These are phyloP conservation scores for Ceratobasidium sp. DNA, from an alignment of 1,284 basidiomycete species.

Conservation along the genomic window DNA sequence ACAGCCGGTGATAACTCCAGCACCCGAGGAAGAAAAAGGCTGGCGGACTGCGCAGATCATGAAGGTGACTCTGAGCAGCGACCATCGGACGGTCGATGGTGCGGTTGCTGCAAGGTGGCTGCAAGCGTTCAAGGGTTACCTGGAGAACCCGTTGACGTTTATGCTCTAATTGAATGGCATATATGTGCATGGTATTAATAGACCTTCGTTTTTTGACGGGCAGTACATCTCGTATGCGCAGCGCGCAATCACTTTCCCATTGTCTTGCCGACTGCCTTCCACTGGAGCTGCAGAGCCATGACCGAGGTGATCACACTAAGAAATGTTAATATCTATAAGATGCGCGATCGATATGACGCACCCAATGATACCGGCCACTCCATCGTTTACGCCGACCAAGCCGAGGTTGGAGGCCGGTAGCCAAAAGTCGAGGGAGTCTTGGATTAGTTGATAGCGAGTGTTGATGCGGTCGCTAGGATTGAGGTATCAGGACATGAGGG, in stretches of 20 bases:
- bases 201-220: conserved; percentile 29
- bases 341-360: conserved; percentile 51
- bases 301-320: conserved; percentile 42
- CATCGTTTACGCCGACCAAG: conserved; percentile 84
- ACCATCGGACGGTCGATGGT: conserved; percentile 95
- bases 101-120: conserved; percentile 91
- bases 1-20: conserved; percentile 86
- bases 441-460: conserved; percentile 77
- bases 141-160: conserved; percentile 95
- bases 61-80: conserved; percentile 95
- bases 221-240: conserved; percentile 10
- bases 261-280: conserved; percentile 38
- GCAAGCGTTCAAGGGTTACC: conserved; percentile 93
- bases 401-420: conserved; percentile 88
- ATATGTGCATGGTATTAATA: conserved; percentile 26
- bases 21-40: conserved; percentile 87
- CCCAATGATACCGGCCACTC: conserved; percentile 84
- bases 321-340: neutral
- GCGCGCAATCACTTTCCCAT: conserved; percentile 28
- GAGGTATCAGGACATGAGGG: conserved; percentile 10
- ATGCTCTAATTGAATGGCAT: conserved; percentile 71
- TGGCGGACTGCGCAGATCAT: conserved; percentile 93
- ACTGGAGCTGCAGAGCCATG: conserved; percentile 43
- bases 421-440: conserved; percentile 85
- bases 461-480: conserved; percentile 65